Evolutionary conservation across 2,329 filamentous ascomycete genomes (phyloP), one percentile per base, ranked within the genome.

Genomic region (Lasiodiplodia sp.): DNA sequence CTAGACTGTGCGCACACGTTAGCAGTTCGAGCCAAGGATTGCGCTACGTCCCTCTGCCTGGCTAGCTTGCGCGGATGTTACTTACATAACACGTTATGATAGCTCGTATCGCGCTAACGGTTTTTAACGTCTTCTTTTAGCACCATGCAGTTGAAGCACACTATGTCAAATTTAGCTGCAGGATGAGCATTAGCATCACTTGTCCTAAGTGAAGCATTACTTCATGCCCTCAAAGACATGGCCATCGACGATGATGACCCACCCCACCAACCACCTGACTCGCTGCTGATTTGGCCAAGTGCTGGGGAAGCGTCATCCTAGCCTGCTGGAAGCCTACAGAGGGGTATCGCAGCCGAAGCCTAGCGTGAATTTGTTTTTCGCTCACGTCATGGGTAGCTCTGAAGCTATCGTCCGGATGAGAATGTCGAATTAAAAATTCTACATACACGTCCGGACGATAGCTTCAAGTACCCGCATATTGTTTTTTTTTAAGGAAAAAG

Each of bases 281-380:
- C 44, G 58, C 37, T 57, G 14, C 53, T 38, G 52, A 12, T 23
- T 40, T 25, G 34, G 58, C 58, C 58, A 51, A 51, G 58, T 51
- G 16, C 25, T 28, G 40, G n/a, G 37, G 23, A 63, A 63, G n/a
- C 58, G 58, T 63, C 58, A 63, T 63, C 58, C 23, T 51, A 18
- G 37, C 44, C 57, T 40, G 37, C 57, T 37, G 34, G 2, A 40
- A 21, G 49, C 37, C 62, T 28, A 52, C 4, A 28, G 28, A 28
- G 28, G 28, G 28, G 28, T 28, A 28, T 28, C 28, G 28, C 28
- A 28, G 28, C 28, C 28, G 28, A 28, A 28, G 28, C 4, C 28
- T 28, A 28, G 28, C 28, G 28, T 28, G 28, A 28, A 28, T 28
- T 28, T 4, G 28, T 28, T 28, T 28, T 28, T 28, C 28, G 28